Evolutionary conservation across 345 rosid genomes (phyloP).

Genomic region (Sapria himalayana): DNA sequence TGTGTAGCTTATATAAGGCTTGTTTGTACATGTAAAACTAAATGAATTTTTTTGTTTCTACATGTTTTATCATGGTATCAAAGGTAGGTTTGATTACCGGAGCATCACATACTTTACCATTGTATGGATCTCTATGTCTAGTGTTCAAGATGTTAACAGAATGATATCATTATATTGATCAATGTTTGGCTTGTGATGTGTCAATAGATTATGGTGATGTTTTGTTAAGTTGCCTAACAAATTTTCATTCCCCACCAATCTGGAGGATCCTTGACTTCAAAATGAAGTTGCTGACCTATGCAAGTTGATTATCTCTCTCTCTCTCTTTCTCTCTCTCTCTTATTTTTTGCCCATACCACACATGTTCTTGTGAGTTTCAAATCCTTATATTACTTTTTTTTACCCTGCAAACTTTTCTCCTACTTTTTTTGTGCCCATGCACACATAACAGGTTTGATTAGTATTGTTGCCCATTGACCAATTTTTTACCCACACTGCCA

Average conservation of each 20-base stretch:
- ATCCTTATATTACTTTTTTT: too few relatives aligned
- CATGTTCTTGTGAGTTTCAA: too few relatives aligned
- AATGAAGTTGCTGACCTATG: conserved; percentile 82
- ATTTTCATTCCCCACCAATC: conserved; percentile 71
- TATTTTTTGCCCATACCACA: conserved; percentile 2
- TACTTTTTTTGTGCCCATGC: too few relatives aligned
- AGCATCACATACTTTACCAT: conserved; percentile 53
- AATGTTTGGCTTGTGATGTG: conserved; percentile 4
- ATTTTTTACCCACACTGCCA: too few relatives aligned
- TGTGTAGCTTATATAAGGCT: too few relatives aligned
- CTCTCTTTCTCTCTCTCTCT: background rate
- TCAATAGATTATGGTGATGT: conserved; percentile 7
- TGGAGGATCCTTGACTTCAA: conserved; percentile 86
- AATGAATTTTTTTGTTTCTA: too few relatives aligned
- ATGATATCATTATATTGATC: conserved; percentile 17
- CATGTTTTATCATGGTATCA: too few relatives aligned
- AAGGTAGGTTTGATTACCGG: conserved; percentile 85
- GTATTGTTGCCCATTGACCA: too few relatives aligned
- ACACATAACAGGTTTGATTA: too few relatives aligned
- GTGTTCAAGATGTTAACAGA: conserved; percentile 15
- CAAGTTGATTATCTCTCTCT: conserved; percentile 45
- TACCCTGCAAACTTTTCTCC: too few relatives aligned
- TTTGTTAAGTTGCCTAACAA: conserved; percentile 32
- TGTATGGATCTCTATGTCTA: conserved; percentile 67
- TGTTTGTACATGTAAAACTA: too few relatives aligned